Percentiles rank a stretch among this genome's conserved stretches.
phyloP scores from a whole-genome alignment of 371 early-diverging fungal species.

The Mucor plumbeus region DNA sequence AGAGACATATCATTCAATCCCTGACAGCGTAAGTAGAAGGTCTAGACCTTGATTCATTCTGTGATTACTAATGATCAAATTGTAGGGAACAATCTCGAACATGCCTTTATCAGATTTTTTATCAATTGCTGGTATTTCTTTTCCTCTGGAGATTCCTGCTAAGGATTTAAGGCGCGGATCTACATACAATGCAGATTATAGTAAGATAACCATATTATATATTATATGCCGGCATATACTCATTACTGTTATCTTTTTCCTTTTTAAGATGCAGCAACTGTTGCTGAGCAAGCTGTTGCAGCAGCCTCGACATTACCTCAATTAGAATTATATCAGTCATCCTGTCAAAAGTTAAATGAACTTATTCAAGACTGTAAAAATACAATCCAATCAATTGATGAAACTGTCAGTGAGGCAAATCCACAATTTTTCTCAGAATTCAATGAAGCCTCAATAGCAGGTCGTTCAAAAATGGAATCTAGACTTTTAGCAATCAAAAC shows the following conservation, averaged over 20 bases:
- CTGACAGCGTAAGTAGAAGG: background rate
- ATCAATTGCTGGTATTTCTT: background rate
- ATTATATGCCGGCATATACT: no score
- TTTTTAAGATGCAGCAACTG: background rate
- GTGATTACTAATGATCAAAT: background rate
- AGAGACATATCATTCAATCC: conserved; percentile 6
- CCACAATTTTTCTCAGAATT: conserved; percentile 17
- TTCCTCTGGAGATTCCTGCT: background rate
- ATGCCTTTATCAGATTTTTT: conserved; percentile 1
- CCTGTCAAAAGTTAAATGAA: conserved; percentile 8
- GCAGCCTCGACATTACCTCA: conserved; percentile 11
- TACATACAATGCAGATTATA: background rate
- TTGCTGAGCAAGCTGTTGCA: conserved; percentile 5
- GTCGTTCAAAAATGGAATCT: background rate
- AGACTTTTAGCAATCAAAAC: background rate
- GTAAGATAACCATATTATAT: background rate
- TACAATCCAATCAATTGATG: conserved; percentile 4
- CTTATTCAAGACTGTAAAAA: conserved; percentile 7
- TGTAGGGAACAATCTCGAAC: background rate
- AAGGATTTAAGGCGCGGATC: conserved; percentile 5
- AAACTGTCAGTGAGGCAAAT: conserved; percentile 6
- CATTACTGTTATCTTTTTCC: background rate
- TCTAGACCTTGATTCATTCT: no score
- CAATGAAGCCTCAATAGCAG: background rate
- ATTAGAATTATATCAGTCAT: conserved; percentile 9